Conservation (phyloP, 805 yeast species). For the Cyberlindnera japonica region DNA sequence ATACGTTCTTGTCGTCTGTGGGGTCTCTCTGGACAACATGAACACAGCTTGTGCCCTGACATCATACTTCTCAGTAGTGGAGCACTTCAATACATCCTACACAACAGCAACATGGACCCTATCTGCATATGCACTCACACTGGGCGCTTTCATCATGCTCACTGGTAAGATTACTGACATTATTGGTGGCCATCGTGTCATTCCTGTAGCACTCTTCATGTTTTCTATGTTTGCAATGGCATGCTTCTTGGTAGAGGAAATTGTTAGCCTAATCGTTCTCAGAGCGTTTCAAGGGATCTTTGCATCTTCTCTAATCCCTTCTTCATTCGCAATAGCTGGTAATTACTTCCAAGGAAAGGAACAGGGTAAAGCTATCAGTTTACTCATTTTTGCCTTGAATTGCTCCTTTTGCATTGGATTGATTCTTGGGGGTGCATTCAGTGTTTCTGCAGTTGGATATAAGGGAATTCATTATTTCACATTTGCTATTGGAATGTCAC, state of each 20-base stretch:
- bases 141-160: slow-evolving; percentile 39
- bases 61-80: slow-evolving; percentile 1
- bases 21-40: slow-evolving; percentile 4
- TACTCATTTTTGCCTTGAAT: slow-evolving; percentile 28
- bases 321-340: slow-evolving; percentile 33
- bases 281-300: slow-evolving; percentile 44
- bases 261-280: slow-evolving; percentile 37
- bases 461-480: slow-evolving; percentile 36
- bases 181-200: slow-evolving; percentile 35
- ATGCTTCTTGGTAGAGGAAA: slow-evolving; percentile 34
- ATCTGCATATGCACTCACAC: slow-evolving; percentile 39
- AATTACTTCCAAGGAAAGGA: slow-evolving; percentile 28
- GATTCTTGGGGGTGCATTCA: slow-evolving; percentile 44
- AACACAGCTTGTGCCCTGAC: slow-evolving; percentile 6
- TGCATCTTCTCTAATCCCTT: slow-evolving; percentile 40
- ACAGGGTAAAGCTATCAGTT: slow-evolving; percentile 28
- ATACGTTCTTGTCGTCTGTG: neutral
- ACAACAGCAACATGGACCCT: slow-evolving; percentile 39
- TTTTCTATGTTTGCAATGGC: slow-evolving; percentile 31
- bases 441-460: slow-evolving; percentile 35
- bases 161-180: slow-evolving; percentile 31
- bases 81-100: slow-evolving; percentile 1
- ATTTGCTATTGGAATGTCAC: slow-evolving; percentile 30
- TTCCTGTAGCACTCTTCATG: slow-evolving; percentile 24
- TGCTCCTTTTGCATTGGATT: slow-evolving; percentile 35